These are phyloP conservation scores for Trichomonascaceae sp. DNA, from an alignment of 1,139 yeast species.

Conservation along the genomic window DNA sequence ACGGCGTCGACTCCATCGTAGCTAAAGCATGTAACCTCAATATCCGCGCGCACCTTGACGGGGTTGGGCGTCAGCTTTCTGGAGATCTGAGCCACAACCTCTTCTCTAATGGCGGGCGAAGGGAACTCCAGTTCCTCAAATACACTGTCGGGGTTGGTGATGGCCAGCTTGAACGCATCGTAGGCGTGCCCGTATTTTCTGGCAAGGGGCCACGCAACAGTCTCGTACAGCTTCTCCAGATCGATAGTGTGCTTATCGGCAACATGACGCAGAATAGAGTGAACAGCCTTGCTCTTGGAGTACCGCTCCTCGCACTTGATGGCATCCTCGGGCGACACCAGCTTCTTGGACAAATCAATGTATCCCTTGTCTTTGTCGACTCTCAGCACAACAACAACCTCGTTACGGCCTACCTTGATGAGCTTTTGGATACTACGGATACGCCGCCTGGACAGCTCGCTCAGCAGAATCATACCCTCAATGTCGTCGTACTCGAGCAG, in stretches of 20 bases:
- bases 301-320: constrained; percentile 95
- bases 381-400: constrained; percentile 96
- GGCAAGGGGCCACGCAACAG: constrained; percentile 96
- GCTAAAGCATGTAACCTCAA: constrained; percentile 92
- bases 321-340: constrained; percentile 97
- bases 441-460: constrained; percentile 97
- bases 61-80: constrained; percentile 97
- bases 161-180: constrained; percentile 93
- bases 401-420: constrained; percentile 96
- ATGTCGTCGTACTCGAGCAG: constrained; percentile 92
- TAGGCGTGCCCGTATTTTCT: constrained; percentile 93
- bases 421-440: constrained; percentile 94
- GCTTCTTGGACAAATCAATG: constrained; percentile 93
- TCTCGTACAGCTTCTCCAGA: constrained; percentile 71
- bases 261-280: constrained; percentile 92
- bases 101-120: constrained; percentile 58
- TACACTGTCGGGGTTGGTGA: constrained; percentile 72
- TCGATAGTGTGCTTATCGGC: constrained; percentile 91
- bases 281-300: constrained; percentile 94
- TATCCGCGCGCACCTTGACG: constrained; percentile 92
- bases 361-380: constrained; percentile 98
- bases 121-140: constrained; percentile 75
- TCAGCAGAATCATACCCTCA: constrained; percentile 95
- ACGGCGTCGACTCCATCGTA: constrained; percentile 98
- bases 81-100: constrained; percentile 72